Base-by-base conservation (phyloP, 2,329 filamentous ascomycete genomes). In the Arachnomyces sp. region DNA sequence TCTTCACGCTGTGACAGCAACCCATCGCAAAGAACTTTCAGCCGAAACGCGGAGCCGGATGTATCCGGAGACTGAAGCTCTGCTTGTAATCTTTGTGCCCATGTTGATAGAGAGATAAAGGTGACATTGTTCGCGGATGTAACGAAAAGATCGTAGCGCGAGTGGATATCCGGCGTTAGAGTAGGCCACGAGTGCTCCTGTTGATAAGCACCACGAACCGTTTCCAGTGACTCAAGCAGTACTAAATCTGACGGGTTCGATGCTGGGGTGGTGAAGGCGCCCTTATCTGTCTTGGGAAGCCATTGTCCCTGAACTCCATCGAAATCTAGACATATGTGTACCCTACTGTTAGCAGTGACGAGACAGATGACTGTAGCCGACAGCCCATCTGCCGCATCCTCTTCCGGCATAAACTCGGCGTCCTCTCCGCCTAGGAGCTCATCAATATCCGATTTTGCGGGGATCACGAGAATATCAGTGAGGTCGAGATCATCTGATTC, bases 281-380 rank as follows among this genome's bases (percentile, higher is more conserved):
- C 63, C 36, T 58, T 63, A 38, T 53, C 61, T 13, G 57, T 57
- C 39, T 62, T 66, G 1, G 78, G 77, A 6, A 82, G 67, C 78
- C 78, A 82, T 50, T 77, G 73, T 6, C 74, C 78, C 48, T 79
- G 70, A 2, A 82, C 69, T 0, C 77, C 78, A 37, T 80, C 73
- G 25, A 80, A 55, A 48, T 82, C 75, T 18, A 82, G 65, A 45
- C 73, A 80, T 25, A 80, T 57, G 46, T 79, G 74, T 6, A 82
- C 64, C 40, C 74, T 67, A 33, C 72, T 72, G 15, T 66, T 69
- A 28, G 67, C 69, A 3, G 75, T 79, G 12, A 75, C 66, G 7
- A 82, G 55, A 51, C 74, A 79, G 5, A 82, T 63, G 8, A 78
- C 64, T 3, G 74, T 75, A 18, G 72, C 69, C 3, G 76, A 77